Evolutionary conservation across 345 rosid species (phyloP), one percentile per base, ranked within the genome.

Genomic region (Trapa bicornis): DNA sequence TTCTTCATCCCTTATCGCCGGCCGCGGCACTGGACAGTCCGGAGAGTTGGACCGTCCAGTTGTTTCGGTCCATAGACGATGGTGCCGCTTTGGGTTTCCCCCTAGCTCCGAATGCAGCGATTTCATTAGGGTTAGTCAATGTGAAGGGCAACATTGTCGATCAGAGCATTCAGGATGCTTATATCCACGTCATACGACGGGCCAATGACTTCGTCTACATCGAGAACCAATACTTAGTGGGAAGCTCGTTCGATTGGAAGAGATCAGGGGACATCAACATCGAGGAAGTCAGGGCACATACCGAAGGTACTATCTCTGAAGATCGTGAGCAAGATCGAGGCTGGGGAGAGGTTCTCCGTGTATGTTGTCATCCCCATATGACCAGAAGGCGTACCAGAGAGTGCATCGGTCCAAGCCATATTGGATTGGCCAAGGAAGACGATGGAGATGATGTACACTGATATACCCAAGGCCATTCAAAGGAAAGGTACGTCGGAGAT

Each of bases 361-460:
- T 41, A 41, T 7, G 7, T 41, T 41, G 43, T 41, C 43, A 41
- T 41, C 43, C 43, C 43, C 43, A 3, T 41, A 7, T 41, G 43
- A 7, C 43, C 43, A 4, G 43, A 41, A 41, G 43, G 43, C 7
- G 7, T 41, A 41, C 43, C 43, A 7, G n/a, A 41, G 4, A 41
- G 43, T 7, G 43, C 43, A 41, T 41, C 92, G 3, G 87, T 89
- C 58, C 89, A 87, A 73, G 93, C 95, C 9, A 92, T 92, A 47
- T 69, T 92, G 61, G 91, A 89, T 47, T 92, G 96, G 98, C 97
- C 88, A 73, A 81, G 85, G 63, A 85, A 94, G 75, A 93, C 97
- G 4, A 84, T 88, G 74, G 88, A 87, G 74, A 90, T 93, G 96
- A 93, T 93, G 97, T 93, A 93, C 53, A 57, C 75, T 10, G 94